Percentiles rank a stretch among this genome's conserved stretches.
phyloP scores from a whole-genome alignment of 345 rosid species.

The Boechera retrofracta region DNA sequence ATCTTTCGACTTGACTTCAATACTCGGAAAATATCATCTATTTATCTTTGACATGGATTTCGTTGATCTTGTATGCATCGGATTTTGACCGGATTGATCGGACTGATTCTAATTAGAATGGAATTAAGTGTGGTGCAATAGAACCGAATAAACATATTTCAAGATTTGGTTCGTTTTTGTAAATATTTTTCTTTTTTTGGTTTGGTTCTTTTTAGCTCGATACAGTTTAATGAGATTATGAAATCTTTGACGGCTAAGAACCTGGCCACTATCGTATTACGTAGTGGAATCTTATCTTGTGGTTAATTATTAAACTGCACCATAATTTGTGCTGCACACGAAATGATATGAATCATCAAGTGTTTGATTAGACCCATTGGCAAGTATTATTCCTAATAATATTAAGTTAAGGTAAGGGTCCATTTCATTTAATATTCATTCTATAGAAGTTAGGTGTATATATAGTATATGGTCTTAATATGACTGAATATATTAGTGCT shows the following conservation, averaged over 20 bases:
- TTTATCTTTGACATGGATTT: slow-evolving; percentile 9
- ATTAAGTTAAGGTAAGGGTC: slow-evolving; percentile 32
- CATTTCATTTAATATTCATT: slow-evolving; percentile 28
- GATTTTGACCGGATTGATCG: slow-evolving; percentile 21
- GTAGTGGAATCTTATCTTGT: slow-evolving; percentile 31
- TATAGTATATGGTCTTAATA: slow-evolving; percentile 16
- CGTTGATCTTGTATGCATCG: slow-evolving; percentile 33
- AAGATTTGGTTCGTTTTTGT: background rate
- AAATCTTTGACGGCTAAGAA: slow-evolving; percentile 18
- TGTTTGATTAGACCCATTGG: slow-evolving; percentile 30
- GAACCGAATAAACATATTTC: background rate
- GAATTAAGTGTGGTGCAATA: background rate
- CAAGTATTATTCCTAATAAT: slow-evolving; percentile 1
- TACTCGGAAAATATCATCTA: background rate
- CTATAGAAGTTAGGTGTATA: slow-evolving; percentile 22
- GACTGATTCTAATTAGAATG: background rate
- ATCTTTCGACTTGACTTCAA: slow-evolving; percentile 30
- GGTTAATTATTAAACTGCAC: background rate
- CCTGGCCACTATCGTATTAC: background rate
- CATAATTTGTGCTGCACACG: slow-evolving; percentile 23
- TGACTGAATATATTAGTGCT: slow-evolving; percentile 42
- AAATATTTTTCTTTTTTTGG: background rate
- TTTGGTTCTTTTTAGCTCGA: background rate
- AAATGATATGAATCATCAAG: slow-evolving; percentile 38
- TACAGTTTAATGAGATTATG: background rate